Conservation (phyloP, 208 protist genomes). For the Spongospora subterranea region DNA sequence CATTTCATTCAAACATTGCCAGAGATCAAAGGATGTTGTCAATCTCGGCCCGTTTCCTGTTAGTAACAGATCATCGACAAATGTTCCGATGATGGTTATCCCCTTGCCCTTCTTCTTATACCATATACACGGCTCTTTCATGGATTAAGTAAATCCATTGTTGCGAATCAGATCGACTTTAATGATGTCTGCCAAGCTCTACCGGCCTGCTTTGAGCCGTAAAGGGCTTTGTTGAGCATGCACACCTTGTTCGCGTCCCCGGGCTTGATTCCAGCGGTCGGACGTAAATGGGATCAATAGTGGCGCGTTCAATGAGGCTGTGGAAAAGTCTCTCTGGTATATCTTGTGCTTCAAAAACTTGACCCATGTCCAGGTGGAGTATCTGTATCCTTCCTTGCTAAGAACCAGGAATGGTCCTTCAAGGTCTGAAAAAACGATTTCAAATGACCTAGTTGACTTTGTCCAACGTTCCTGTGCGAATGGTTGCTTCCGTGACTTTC, state of each 20-base stretch:
- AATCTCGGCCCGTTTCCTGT: not conserved
- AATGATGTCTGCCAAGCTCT: not conserved
- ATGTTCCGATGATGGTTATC: not conserved
- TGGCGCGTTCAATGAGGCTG: not conserved
- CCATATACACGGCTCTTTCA: not conserved
- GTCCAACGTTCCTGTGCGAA: not conserved
- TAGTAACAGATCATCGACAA: not conserved
- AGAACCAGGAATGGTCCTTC: not conserved
- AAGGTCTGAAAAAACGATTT: not conserved
- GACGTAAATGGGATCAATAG: not conserved
- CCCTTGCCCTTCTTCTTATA: not conserved
- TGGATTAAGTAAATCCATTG: not conserved
- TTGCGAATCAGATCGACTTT: not conserved
- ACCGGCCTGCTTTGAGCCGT: slow-evolving; percentile 13
- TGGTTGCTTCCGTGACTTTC: not conserved
- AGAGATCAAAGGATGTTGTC: not conserved
- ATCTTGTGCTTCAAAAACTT: not conserved
- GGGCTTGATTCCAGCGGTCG: not conserved
- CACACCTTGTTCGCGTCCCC: not conserved
- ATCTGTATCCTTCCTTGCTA: not conserved
- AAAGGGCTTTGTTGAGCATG: slow-evolving; percentile 29
- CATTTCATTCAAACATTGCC: not conserved
- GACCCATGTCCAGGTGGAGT: not conserved
- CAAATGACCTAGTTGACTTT: not conserved
- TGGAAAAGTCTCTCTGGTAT: not conserved